Base-by-base conservation (phyloP, 1,139 yeast genomes). In the Barnettozyma hawaiiensis region DNA sequence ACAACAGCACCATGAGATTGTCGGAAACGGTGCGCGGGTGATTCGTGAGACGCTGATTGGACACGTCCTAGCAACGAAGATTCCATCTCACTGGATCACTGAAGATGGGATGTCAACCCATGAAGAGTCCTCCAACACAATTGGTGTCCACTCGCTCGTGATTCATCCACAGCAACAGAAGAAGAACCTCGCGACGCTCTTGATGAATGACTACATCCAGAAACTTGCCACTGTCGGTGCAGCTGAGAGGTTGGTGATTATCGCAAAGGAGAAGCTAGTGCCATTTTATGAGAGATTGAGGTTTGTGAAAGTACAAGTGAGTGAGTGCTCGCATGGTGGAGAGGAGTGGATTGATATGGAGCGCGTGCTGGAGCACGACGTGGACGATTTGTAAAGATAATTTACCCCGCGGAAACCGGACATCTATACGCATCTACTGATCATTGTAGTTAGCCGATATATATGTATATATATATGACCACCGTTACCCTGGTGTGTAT, bases 141-240 rank as follows among this genome's bases (percentile, higher is more conserved):
- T 92, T 47, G 97, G 92, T 3, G 72, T 92, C 41, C 97, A 92
- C 61, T 80, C 94, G 3, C 70, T 92, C 39, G 90, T 80, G 5
- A 76, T 92, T 31, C 80, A 79, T 52, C 86, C 92, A 22, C 79
- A 79, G 35, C 86, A 81, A 75, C 87, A 83, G 61, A 85, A 89
- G 45, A 76, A 78, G 64, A 85, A 84, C 58, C 70, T 92, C 48
- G 97, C 95, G 9, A 79, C 95, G 14, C 69, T 87, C 49, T 66
- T 92, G 59, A 65, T 90, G 59, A 89, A 85, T 54, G 98, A 92
- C 65, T 92, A 86, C 65, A 76, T 90, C 50, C 97, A 92, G 64
- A 86, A 90, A 57, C 70, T 92, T 63, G 78, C 89, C 35, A 87
- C 89, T 60, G 95, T 87, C 60, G 87, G 82, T 54, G 79, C 87